A percentile compares a stretch with the other conserved stretches of the same genome.
These are phyloP conservation scores for Naematelia encephala DNA, from an alignment of 768 basidiomycete species.

Conservation along the genomic window DNA sequence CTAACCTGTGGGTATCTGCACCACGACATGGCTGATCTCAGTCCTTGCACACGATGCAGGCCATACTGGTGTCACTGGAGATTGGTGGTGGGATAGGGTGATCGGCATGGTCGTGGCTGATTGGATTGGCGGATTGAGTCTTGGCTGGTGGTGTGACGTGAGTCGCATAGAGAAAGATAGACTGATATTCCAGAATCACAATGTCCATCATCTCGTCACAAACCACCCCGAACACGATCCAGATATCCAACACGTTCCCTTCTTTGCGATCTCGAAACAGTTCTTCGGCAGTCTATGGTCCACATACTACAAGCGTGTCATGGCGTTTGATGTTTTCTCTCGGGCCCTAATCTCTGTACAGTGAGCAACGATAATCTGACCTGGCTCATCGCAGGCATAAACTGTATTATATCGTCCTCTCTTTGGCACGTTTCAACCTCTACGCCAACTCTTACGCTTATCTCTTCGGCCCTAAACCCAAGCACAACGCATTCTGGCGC, in stretches of 20 bases:
- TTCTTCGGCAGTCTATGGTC: conserved; percentile 87
- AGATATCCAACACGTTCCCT: conserved; percentile 67
- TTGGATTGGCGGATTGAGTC: conserved; percentile 85
- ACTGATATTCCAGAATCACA: conserved; percentile 60
- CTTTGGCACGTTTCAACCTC: conserved; percentile 90
- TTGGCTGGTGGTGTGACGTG: conserved; percentile 98
- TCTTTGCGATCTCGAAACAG: conserved; percentile 84
- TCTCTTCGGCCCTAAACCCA: conserved; percentile 56
- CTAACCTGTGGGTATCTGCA: conserved; percentile 59
- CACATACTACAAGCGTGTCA: conserved; percentile 86
- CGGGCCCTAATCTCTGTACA: conserved; percentile 68
- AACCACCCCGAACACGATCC: conserved; percentile 91
- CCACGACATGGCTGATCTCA: conserved; percentile 8
- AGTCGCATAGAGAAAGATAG: conserved; percentile 51
- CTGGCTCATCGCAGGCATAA: conserved; percentile 58
- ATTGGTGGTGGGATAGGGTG: conserved; percentile 75
- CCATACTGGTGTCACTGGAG: conserved; percentile 87
- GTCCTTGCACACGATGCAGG: conserved; percentile 89
- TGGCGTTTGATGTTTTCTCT: conserved; percentile 71
- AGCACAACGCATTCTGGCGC: conserved; percentile 62
- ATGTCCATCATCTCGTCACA: conserved; percentile 94
- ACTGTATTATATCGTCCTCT: conserved; percentile 85
- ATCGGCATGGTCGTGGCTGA: conserved; percentile 73
- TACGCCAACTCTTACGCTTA: conserved; percentile 80
- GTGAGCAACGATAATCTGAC: conserved; percentile 35